These are phyloP conservation scores for Parasitella parasitica DNA, from an alignment of 371 early-diverging fungal species.

Conservation along the genomic window DNA sequence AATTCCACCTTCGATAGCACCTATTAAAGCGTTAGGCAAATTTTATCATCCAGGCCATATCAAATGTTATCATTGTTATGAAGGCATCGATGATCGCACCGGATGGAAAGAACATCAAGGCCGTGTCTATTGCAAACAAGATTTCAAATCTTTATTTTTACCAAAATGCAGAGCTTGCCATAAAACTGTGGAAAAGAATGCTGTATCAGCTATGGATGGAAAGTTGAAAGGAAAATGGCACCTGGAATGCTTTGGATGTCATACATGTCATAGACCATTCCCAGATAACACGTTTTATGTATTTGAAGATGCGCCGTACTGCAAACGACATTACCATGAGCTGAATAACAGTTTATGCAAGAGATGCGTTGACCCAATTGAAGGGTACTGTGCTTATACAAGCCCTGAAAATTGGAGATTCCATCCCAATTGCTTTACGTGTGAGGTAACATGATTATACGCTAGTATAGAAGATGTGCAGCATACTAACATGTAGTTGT, in stretches of 20 bases:
- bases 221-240: slow-evolving; percentile 84
- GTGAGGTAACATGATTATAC: slow-evolving; percentile 26
- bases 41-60: slow-evolving; percentile 71
- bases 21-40: slow-evolving; percentile 63
- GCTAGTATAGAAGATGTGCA: neutral
- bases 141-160: slow-evolving; percentile 64
- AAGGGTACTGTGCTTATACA: slow-evolving; percentile 85
- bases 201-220: slow-evolving; percentile 77
- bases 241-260: slow-evolving; percentile 53
- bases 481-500: slow-evolving; percentile 46
- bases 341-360: slow-evolving; percentile 80
- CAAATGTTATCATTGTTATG: slow-evolving; percentile 65
- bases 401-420: slow-evolving; percentile 58
- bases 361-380: slow-evolving; percentile 76
- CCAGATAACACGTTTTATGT: slow-evolving; percentile 89
- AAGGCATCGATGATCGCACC: slow-evolving; percentile 66
- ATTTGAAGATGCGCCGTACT: slow-evolving; percentile 78
- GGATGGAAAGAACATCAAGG: slow-evolving; percentile 75
- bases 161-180: slow-evolving; percentile 73
- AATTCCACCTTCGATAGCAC: slow-evolving; percentile 45
- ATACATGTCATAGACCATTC: slow-evolving; percentile 74
- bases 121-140: slow-evolving; percentile 74
- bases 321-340: slow-evolving; percentile 81
- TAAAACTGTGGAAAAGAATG: slow-evolving; percentile 68
- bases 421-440: slow-evolving; percentile 48